Evolutionary conservation across 208 protist genomes (phyloP), one percentile per base, ranked within the genome.

Genomic region (Leishmania amazonensis): DNA sequence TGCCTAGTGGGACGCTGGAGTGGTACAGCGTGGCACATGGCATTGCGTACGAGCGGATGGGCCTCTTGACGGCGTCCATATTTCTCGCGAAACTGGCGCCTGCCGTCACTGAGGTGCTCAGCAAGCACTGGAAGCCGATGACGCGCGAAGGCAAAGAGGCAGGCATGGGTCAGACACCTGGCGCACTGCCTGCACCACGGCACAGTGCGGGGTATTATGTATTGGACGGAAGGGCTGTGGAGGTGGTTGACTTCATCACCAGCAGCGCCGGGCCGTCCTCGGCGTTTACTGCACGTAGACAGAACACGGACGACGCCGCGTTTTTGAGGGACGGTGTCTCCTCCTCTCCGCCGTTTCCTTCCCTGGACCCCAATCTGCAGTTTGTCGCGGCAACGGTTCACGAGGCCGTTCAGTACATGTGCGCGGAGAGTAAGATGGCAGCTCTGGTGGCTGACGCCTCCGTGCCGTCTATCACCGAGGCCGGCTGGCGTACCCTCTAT

Each of bases 391-490:
- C 8, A 9, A 76, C 76, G 11, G 79, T 83, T 31, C 68, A 76
- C n/a, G 71, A 68, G 3, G 83, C 76, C 19, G 76, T 74, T 80
- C 51, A 73, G 79, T 81, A 75, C 76, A 64, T 83, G 71, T 49
- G 47, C 4, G 42, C 74, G 28, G 28, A 9, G 35, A 8, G 42
- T 13, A 60, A 53, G 65, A 19, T 64, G 70, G 47, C 47, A 35
- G 49, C 40, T 49, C 38, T 82, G 51, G 77, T 62, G 19, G 21
- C 76, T 13, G 80, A 85, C 24, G 79, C 87, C 71, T 81, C 88
- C 72, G 72, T 85, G 78, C 85, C 81, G n/a, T 40, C 83, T 62
- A 35, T 89, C 73, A 58, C 87, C 54, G 81, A 80, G 38, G 38
- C 76, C 58, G 58, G 76, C 77, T 31, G 53, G 19, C 51, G 3